Evolutionary conservation across 2,329 filamentous ascomycete genomes (phyloP), one percentile per base, ranked within the genome.

Genomic region (Trichophyton mentagrophytes): DNA sequence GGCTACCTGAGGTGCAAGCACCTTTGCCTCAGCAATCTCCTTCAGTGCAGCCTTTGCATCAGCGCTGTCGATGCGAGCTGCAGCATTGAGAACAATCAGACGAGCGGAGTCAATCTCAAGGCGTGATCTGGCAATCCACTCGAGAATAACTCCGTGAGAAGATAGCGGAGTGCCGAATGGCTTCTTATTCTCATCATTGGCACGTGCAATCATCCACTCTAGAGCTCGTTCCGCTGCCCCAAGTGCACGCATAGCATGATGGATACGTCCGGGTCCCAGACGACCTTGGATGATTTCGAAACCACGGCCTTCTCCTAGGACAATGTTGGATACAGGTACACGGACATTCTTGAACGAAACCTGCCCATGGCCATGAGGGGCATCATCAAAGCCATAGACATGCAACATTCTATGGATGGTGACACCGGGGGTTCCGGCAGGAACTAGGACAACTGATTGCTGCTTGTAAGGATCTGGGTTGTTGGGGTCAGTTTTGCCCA

Each of bases 201-300:
- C 86, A 64, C 93, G 87, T 69, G 90, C 88, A 62, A 99, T 82
- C 83, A 97, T 88, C 87, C 89, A 96, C 70, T 97, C 92, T 25
- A 99, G 83, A 0, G 91, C 93, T 66, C 86, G 84, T 76, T 99
- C 93, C 17, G 93, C 86, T 59, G 90, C 87, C 59, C 93, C 93
- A 71, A 99, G 93, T 63, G 85, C 86, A 65, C 93, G 86, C 93
- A 99, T 99, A 63, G 90, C 90, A 77, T 99, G 93, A 78, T 99
- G 93, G 72, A 99, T 97, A 62, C 93, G 88, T 38, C 93, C 93
- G 1, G 93, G 93, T 0, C 93, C 93, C 25, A 99, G 86, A 67
- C 93, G 89, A 61, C 93, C 93, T 74, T 99, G 93, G 71, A 99
- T 96, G 71, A 99, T 96, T 76, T 99, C 93, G 73, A 99, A 99